A percentile compares a stretch with the other conserved stretches of the same genome.
phyloP scores from a whole-genome alignment of 2,329 filamentous ascomycete species.

The Tolypocladium sp. region DNA sequence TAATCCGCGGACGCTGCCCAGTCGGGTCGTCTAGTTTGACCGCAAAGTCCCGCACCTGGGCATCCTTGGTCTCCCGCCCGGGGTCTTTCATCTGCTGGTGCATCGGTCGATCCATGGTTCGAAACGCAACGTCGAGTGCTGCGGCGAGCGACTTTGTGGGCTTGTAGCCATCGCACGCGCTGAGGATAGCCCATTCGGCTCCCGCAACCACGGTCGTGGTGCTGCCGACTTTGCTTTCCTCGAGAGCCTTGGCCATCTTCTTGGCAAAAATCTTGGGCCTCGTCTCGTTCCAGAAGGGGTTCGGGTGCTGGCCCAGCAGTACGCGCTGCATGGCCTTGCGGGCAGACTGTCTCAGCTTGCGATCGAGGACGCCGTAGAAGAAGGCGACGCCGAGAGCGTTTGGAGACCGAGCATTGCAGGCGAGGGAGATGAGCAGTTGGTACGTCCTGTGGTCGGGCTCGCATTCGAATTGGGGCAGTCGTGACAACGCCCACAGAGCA shows the following conservation, averaged over 20 bases:
- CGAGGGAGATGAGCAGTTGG: constrained; percentile 26
- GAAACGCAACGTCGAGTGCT: constrained; percentile 15
- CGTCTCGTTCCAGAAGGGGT: constrained; percentile 16
- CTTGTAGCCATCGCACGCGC: constrained; percentile 15
- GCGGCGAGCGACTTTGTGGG: constrained; percentile 17
- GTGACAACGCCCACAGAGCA: constrained; percentile 20
- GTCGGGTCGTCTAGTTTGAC: constrained; percentile 3
- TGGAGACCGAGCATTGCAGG: constrained; percentile 19
- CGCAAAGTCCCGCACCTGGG: constrained; percentile 1
- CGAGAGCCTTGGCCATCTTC: constrained; percentile 12
- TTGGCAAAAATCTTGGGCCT: constrained; percentile 18
- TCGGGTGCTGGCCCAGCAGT: constrained; percentile 13
- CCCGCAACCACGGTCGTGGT: constrained; percentile 11
- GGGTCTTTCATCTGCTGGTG: constrained; percentile 10
- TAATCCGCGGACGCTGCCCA: not conserved
- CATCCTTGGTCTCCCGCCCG: not conserved
- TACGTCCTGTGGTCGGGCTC: constrained; percentile 23
- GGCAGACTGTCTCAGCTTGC: constrained; percentile 15
- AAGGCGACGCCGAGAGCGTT: constrained; percentile 19
- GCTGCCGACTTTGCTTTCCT: constrained; percentile 7
- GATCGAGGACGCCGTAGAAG: constrained; percentile 22
- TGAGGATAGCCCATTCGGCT: constrained; percentile 20
- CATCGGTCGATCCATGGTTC: constrained; percentile 15
- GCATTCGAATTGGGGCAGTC: constrained; percentile 10
- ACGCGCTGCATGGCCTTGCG: constrained; percentile 15